These are phyloP conservation scores for Prototheca cutis DNA, from an alignment of 163 green algal genomes.

Conservation along the genomic window DNA sequence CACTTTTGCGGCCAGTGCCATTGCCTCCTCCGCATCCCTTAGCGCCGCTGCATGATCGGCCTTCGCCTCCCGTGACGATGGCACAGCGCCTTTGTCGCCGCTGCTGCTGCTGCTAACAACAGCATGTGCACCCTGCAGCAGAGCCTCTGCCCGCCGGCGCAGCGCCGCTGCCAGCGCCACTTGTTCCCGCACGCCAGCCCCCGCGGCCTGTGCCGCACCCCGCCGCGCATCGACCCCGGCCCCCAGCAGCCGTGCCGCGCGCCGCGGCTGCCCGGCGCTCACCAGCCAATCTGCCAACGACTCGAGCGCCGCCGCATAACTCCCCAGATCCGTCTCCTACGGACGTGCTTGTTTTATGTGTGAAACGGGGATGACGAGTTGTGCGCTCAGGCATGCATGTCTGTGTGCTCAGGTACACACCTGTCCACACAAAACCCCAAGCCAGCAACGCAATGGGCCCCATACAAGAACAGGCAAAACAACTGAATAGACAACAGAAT, in stretches of 20 bases:
- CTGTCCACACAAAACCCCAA: too few species aligned
- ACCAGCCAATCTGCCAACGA: constrained; percentile 11
- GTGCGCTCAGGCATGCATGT: too few species aligned
- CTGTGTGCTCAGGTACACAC: too few species aligned
- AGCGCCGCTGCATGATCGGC: constrained; percentile 1
- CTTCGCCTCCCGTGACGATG: too few species aligned
- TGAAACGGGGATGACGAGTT: too few species aligned
- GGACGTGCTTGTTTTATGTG: too few species aligned
- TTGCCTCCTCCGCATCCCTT: constrained; percentile 3
- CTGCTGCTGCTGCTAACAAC: too few species aligned
- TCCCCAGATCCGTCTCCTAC: constrained; percentile 13
- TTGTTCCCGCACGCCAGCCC: background rate
- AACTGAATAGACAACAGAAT: too few species aligned
- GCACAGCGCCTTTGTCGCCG: constrained; percentile 7
- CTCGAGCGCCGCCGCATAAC: constrained; percentile 3
- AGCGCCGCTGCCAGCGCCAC: constrained; percentile 11
- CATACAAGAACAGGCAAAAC: too few species aligned
- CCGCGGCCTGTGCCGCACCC: too few species aligned
- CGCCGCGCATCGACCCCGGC: constrained; percentile 5
- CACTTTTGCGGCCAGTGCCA: too few species aligned
- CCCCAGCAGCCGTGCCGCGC: constrained; percentile 11
- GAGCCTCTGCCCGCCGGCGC: constrained; percentile 13
- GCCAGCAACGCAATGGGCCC: too few species aligned
- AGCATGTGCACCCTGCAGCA: constrained; percentile 10
- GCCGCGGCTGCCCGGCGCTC: background rate